A percentile compares a stretch with the other conserved stretches of the same genome.
These are phyloP conservation scores for Russula foetens DNA, from an alignment of 768 basidiomycete species.

Conservation along the genomic window DNA sequence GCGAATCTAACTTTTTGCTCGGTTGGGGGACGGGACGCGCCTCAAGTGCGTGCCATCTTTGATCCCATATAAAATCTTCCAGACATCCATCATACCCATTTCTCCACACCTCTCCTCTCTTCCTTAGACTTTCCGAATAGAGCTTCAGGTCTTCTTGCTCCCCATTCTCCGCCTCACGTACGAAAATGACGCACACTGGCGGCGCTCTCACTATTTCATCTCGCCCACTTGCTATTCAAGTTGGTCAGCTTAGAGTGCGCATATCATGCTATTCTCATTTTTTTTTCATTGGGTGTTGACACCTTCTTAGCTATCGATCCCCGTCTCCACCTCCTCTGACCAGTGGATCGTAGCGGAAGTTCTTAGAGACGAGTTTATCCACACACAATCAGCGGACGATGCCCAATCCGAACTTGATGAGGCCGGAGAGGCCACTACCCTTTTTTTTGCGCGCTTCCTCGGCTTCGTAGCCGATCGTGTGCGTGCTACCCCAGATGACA, in stretches of 20 bases:
- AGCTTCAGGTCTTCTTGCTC: conserved; percentile 16
- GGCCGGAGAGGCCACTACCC: conserved; percentile 56
- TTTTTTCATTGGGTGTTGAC: conserved; percentile 3
- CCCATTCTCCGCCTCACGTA: neutral
- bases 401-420: conserved; percentile 50
- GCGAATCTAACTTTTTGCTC: conserved; percentile 6
- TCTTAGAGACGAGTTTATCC: conserved; percentile 79
- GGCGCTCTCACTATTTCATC: conserved; percentile 28
- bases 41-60: neutral
- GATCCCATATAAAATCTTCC: conserved; percentile 5
- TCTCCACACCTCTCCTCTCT: neutral
- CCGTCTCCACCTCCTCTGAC: conserved; percentile 70
- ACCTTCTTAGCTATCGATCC: conserved; percentile 62
- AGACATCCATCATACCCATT: neutral
- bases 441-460: conserved; percentile 80
- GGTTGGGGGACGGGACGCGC: conserved; percentile 17
- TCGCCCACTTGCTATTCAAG: conserved; percentile 30
- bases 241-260: conserved; percentile 31
- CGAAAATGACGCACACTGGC: conserved; percentile 30
- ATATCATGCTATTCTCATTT: conserved; percentile 5
- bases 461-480: conserved; percentile 62
- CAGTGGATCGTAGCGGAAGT: conserved; percentile 93
- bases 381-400: conserved; percentile 52
- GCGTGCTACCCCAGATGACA: conserved; percentile 45
- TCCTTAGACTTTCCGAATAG: conserved; percentile 10